Evolutionary conservation across 805 yeast genomes (phyloP).

Genomic region (Deakozyma indianensis): DNA sequence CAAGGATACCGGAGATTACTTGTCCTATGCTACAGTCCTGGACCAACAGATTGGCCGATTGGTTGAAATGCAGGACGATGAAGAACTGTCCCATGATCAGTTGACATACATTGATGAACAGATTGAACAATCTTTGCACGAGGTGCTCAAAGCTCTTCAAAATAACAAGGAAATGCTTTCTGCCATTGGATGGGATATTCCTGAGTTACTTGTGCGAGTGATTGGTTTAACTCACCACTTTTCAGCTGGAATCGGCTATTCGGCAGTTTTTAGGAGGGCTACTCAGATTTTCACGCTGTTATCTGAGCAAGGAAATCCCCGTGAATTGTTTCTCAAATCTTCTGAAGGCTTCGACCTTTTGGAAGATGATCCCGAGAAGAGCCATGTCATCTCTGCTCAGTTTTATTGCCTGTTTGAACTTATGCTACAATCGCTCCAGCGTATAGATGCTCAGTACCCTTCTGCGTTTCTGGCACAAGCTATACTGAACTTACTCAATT

Average conservation of each 20-base stretch:
- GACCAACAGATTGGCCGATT: slow-evolving; percentile 23
- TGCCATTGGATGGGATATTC: slow-evolving; percentile 89
- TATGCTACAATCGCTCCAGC: slow-evolving; percentile 38
- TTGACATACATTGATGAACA: slow-evolving; percentile 12
- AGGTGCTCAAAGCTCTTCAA: slow-evolving; percentile 24
- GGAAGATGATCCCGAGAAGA: slow-evolving; percentile 7
- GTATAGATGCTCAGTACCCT: slow-evolving; percentile 59
- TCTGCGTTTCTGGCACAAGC: slow-evolving; percentile 66
- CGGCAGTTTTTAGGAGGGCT: slow-evolving; percentile 20
- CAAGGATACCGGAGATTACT: slow-evolving; percentile 38
- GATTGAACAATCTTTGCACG: slow-evolving; percentile 33
- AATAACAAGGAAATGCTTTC: slow-evolving; percentile 25
- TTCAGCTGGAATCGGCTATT: slow-evolving; percentile 4
- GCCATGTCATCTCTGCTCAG: slow-evolving; percentile 33
- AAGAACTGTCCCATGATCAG: slow-evolving; percentile 36
- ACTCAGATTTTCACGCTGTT: slow-evolving; percentile 46
- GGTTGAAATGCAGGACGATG: slow-evolving; percentile 26
- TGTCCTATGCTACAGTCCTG: slow-evolving; percentile 58
- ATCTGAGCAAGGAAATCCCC: slow-evolving; percentile 61
- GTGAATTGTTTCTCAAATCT: slow-evolving; percentile 58
- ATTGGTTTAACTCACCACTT: slow-evolving; percentile 15
- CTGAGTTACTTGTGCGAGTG: slow-evolving; percentile 45
- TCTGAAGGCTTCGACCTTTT: slow-evolving; percentile 35
- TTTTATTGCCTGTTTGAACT: slow-evolving; percentile 57
- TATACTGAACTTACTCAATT: slow-evolving; percentile 41